A percentile compares a stretch with the other conserved stretches of the same genome.
These are phyloP conservation scores for Albifimbria verrucaria DNA, from an alignment of 2,329 filamentous ascomycete species.

Conservation along the genomic window DNA sequence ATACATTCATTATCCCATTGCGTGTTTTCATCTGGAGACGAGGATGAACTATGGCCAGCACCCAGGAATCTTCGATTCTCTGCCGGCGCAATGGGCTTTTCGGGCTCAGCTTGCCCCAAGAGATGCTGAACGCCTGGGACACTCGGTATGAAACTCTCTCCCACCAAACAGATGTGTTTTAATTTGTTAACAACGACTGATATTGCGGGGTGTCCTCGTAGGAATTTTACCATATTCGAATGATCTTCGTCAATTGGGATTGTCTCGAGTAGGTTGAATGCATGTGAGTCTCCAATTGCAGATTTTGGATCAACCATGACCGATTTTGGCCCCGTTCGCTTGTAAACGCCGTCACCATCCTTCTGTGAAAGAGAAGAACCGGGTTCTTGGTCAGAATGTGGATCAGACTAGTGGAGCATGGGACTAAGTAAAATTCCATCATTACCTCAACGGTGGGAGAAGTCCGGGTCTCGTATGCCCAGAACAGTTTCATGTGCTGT, in stretches of 20 bases:
- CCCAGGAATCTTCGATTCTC: too few species aligned
- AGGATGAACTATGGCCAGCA: background rate
- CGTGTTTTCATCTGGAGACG: background rate
- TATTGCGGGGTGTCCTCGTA: background rate
- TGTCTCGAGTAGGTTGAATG: background rate
- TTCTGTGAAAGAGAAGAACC: background rate
- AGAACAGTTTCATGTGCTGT: background rate
- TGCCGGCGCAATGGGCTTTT: too few species aligned
- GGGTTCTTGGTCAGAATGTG: background rate
- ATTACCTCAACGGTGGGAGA: background rate
- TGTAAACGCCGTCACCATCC: background rate
- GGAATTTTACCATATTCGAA: background rate
- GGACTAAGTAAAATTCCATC: too few species aligned
- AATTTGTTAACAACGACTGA: background rate
- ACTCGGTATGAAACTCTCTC: background rate
- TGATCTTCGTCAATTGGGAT: background rate
- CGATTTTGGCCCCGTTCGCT: background rate
- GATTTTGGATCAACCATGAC: background rate
- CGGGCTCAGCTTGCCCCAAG: background rate
- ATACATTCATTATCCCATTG: background rate
- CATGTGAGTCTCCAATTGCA: background rate
- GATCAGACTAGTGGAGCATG: too few species aligned
- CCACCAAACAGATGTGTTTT: background rate
- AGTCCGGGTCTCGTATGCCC: background rate
- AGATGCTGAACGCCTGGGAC: too few species aligned